Evolutionary conservation across 23 red algal genomes (phyloP), one percentile per base, ranked within the genome.

Genomic region (Gracilariopsis chorda): DNA sequence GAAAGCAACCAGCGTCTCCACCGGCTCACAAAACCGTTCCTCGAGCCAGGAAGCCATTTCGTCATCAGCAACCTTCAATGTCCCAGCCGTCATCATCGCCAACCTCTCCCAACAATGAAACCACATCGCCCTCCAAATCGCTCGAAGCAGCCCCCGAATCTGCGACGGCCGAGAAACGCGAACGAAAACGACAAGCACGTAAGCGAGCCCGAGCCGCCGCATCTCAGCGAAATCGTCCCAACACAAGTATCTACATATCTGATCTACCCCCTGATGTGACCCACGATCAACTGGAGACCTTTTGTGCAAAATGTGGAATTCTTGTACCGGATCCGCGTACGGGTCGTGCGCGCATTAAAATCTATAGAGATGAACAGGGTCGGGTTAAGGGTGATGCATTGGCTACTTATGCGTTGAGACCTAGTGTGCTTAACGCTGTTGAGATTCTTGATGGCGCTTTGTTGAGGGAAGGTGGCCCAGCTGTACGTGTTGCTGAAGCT

Each of bases 391-490:
- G 93, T 24, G 93, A 95, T 76, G 93, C 76, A 25, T 49, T 90
- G 1, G 78, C 91, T 24, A 95, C 93, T 17, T 95, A 84, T 63
- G 93, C 93, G 75, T 37, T 90, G 83, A 48, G 41, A 28, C 84
- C 84, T 8, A 85, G 84, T 12, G 93, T 90, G 12, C 78, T 91
- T 12, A 95, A 95, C 33, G 93, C 93, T 10, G 4, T 95, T 20
- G 24, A 42, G 21, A 44, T 95, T 16, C 48, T 90, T 0, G 93
- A 90, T 24, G 65, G 69, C 20, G 80, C 83, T 42, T 67, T 61
- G 27, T 34, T 95, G 14, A 49, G 93, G 53, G 39, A 34, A 24
- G 34, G 65, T 21, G 44, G 59, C 24, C 34, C 32, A 51, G 17
- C 32, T 33, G 3, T 88, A 19, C 27, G 23, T 16, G 83, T 88